Percentiles rank a stretch among this genome's conserved stretches.
These are phyloP conservation scores for Aquanectria penicillioides DNA, from an alignment of 2,329 filamentous ascomycete genomes.

Conservation along the genomic window DNA sequence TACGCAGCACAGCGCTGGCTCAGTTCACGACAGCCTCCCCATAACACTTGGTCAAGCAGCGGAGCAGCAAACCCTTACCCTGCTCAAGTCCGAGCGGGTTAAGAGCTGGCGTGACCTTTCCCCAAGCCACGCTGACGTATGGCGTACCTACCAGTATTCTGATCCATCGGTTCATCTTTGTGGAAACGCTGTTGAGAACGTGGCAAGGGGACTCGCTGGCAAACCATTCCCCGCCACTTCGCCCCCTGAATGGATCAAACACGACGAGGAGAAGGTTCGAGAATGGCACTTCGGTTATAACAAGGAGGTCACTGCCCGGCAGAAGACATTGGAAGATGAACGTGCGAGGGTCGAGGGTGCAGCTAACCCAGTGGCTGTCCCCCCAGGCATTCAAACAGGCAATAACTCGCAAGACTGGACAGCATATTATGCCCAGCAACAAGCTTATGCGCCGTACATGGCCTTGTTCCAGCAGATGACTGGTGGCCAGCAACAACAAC, in stretches of 20 bases:
- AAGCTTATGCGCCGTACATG: constrained; percentile 55
- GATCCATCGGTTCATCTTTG: constrained; percentile 56
- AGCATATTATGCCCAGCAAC: constrained; percentile 52
- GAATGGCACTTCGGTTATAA: constrained; percentile 65
- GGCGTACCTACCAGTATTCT: constrained; percentile 50
- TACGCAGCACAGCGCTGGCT: constrained; percentile 17
- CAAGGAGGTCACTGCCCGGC: constrained; percentile 49
- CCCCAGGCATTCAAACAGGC: constrained; percentile 34
- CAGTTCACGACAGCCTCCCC: constrained; percentile 41
- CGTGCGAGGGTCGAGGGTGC: constrained; percentile 48
- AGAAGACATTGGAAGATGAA: constrained; percentile 53
- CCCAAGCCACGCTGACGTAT: constrained; percentile 47
- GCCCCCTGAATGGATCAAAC: constrained; percentile 63
- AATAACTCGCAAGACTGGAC: constrained; percentile 48
- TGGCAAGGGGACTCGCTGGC: constrained; percentile 53
- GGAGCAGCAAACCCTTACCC: constrained; percentile 53
- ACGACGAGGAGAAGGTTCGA: constrained; percentile 56
- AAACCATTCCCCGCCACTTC: constrained; percentile 61
- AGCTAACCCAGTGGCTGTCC: constrained; percentile 42
- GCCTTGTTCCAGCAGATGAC: constrained; percentile 53
- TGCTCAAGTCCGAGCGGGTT: constrained; percentile 56
- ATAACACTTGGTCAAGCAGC: constrained; percentile 46
- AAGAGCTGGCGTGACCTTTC: constrained; percentile 56
- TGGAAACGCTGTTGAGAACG: constrained; percentile 54
- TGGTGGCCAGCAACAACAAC: constrained; percentile 42